A percentile compares a stretch with the other conserved stretches of the same genome.
These are phyloP conservation scores for Hortiboletus campestris DNA, from an alignment of 768 basidiomycete species.

Conservation along the genomic window DNA sequence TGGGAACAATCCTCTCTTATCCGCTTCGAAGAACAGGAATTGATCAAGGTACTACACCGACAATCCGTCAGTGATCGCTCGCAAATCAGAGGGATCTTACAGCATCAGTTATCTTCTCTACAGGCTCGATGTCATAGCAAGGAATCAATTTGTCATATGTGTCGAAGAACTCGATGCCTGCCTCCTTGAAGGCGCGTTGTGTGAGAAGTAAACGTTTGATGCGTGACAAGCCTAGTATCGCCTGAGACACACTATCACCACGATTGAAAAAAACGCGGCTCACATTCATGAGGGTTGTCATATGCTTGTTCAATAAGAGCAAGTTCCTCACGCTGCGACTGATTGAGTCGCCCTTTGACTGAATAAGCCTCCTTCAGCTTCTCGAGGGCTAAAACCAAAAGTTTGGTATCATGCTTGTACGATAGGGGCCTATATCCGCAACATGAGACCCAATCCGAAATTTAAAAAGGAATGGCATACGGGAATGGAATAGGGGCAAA, in stretches of 20 bases:
- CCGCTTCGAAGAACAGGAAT: slow-evolving; percentile 98
- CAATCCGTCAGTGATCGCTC: slow-evolving; percentile 9
- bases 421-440: slow-evolving; percentile 68
- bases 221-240: slow-evolving; percentile 70
- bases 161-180: slow-evolving; percentile 96
- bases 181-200: slow-evolving; percentile 97
- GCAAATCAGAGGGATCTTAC: slow-evolving; percentile 40
- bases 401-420: slow-evolving; percentile 98
- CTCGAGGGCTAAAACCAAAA: slow-evolving; percentile 94
- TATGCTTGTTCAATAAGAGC: slow-evolving; percentile 99
- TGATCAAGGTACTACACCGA: slow-evolving; percentile 81
- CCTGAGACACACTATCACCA: slow-evolving; percentile 2
- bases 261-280: slow-evolving; percentile 14
- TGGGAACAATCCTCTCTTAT: slow-evolving; percentile 97
- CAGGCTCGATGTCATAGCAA: slow-evolving; percentile 98
- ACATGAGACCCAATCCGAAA: slow-evolving; percentile 1
- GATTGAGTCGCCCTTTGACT: slow-evolving; percentile 96
- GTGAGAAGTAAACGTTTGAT: slow-evolving; percentile 97
- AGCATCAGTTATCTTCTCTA: slow-evolving; percentile 99
- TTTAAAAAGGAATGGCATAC: slow-evolving; percentile 37
- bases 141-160: slow-evolving; percentile 98
- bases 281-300: slow-evolving; percentile 98
- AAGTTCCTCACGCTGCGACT: slow-evolving; percentile 96
- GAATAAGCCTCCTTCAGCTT: slow-evolving; percentile 99
- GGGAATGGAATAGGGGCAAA: slow-evolving; percentile 99